Base-by-base conservation (phyloP, 2,329 filamentous ascomycete genomes). In the Paraphaeosphaeria sporulosa region DNA sequence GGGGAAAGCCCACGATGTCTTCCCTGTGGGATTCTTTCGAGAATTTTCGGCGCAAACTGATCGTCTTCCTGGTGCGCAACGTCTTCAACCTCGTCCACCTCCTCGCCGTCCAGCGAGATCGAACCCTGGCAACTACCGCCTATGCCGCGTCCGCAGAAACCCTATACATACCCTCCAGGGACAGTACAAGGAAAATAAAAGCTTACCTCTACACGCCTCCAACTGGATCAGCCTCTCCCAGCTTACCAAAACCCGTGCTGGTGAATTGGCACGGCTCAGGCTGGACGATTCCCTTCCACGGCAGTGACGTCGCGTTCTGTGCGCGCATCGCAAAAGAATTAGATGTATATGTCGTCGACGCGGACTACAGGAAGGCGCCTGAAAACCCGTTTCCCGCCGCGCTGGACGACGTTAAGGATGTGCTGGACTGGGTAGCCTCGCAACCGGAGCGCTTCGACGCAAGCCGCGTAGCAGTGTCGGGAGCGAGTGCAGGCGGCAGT, bases 401-500 rank as follows among this genome's bases (percentile, higher is more conserved):
- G 1, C 62, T 78, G 7, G 57, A 81, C 8, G 78, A 81, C 60
- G 71, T 69, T 4, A 70, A 73, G 57, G 76, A 80, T 54, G 69
- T 67, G 4, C 53, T 80, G 15, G 62, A 53, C n/a, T 78, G 70
- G 64, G 70, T 79, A 0, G 68, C 69, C 3, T 56, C 63, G 2
- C 75, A 72, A 17, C 71, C 72, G 0, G 63, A 73, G 1, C 19
- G 55, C 0, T 81, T 75, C 64, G 72, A 81, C 43, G 3, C 21
- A 2, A 53, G 59, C 0, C 64, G 63, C 4, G 51, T 82, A 13
- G 70, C 71, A 0, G 57, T 81, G 1, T 75, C 71, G 1, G 80
- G 80, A 9, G 82, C 81, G 64, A 80, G 77, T 46, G 76, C 80
- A 0, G 80, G 80, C 2, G 80, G 55, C 0, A 80, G 76, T 46